phyloP scores from a whole-genome alignment of 2,329 filamentous ascomycete genomes.

The Curvularia spicifera region DNA sequence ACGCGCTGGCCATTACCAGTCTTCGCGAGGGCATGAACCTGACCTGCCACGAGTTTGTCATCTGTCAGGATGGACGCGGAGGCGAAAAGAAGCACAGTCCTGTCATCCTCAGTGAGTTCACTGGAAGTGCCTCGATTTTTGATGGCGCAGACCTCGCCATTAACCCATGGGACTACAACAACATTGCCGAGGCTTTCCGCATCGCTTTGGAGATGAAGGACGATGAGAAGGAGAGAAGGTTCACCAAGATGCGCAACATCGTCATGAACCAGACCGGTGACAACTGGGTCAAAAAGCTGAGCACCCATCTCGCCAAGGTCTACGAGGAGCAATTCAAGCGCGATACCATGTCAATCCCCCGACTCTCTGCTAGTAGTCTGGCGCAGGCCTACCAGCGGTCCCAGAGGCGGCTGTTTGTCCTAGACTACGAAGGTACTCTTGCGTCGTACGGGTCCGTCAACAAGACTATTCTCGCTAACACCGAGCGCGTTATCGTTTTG shows the following conservation, averaged over 20 bases:
- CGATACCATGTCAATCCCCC: conserved; percentile 84
- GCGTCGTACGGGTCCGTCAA: conserved; percentile 85
- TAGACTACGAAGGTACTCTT: conserved; percentile 93
- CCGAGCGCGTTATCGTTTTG: conserved; percentile 82
- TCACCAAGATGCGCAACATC: conserved; percentile 73
- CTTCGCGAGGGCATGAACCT: conserved; percentile 97
- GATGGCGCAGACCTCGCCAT: conserved; percentile 80
- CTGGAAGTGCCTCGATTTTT: conserved; percentile 87
- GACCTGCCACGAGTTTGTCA: conserved; percentile 91
- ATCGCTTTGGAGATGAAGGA: conserved; percentile 79
- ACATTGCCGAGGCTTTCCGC: conserved; percentile 86
- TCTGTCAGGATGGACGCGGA: conserved; percentile 84
- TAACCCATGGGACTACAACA: conserved; percentile 94
- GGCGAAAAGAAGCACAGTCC: conserved; percentile 81
- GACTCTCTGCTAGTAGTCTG: conserved; percentile 73
- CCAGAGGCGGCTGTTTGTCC: conserved; percentile 77
- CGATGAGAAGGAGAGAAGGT: conserved; percentile 75
- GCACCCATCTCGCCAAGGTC: conserved; percentile 72
- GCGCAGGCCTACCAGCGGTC: conserved; percentile 70
- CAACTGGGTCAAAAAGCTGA: conserved; percentile 83
- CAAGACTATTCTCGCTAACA: conserved; percentile 84
- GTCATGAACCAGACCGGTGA: conserved; percentile 83
- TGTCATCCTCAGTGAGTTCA: conserved; percentile 93
- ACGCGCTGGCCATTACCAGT: conserved; percentile 92
- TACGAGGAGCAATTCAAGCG: conserved; percentile 85